Evolutionary conservation across 345 rosid species (phyloP).

Genomic region (Hypericum perforatum): DNA sequence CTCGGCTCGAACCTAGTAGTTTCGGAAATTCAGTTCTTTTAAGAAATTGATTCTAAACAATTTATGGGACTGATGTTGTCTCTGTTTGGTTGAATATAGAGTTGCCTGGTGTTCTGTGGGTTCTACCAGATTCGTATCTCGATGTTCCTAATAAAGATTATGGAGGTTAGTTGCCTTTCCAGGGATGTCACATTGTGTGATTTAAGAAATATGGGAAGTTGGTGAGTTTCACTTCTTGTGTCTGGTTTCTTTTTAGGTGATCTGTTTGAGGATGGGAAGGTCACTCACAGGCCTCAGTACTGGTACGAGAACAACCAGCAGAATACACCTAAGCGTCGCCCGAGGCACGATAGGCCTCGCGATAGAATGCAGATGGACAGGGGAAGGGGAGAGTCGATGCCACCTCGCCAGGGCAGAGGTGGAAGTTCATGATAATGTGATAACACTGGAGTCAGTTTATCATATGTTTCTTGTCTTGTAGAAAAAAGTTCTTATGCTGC

Average conservation of each 20-base stretch:
- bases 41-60: too few species aligned
- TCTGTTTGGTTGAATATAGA: conserved; percentile 29
- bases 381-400: conserved; percentile 19
- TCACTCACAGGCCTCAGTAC: conserved; percentile 77
- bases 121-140: conserved; percentile 85
- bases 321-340: conserved; percentile 44
- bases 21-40: conserved; percentile 30
- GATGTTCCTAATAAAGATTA: conserved; percentile 97
- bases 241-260: conserved; percentile 43
- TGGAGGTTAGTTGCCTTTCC: conserved; percentile 50
- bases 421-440: not conserved
- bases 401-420: conserved; percentile 34
- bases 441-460: too few species aligned
- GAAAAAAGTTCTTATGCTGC: too few species aligned
- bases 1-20: conserved; percentile 95
- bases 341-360: conserved; percentile 61
- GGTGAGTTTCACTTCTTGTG: conserved; percentile 12
- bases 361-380: conserved; percentile 69
- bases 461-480: conserved; percentile 9
- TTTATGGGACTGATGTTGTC: not conserved
- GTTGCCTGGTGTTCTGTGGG: conserved; percentile 91
- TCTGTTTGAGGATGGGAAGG: conserved; percentile 74
- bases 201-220: too few species aligned
- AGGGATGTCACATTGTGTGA: not conserved
- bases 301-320: conserved; percentile 49